phyloP scores from a whole-genome alignment of 192 early-diverging fungal species.

The Backusella luteola region DNA sequence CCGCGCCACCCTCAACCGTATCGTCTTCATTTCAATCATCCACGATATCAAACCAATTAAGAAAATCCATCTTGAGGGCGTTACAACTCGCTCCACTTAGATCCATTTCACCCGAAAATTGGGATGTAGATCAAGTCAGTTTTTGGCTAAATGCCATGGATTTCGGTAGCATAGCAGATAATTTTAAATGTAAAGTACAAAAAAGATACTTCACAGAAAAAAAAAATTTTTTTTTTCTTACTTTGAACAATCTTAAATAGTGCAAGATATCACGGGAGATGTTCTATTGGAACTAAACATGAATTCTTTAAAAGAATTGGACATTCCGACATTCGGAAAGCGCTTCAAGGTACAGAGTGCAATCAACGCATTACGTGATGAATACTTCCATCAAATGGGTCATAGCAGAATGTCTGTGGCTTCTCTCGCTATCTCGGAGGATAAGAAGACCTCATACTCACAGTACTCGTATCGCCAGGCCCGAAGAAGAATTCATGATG shows the following conservation, averaged over 20 bases:
- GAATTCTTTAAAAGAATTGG: constrained; percentile 62
- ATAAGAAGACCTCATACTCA: neutral
- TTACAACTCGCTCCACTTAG: neutral
- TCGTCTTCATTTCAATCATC: neutral
- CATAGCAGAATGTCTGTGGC: neutral
- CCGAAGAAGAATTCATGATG: neutral
- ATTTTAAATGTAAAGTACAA: constrained; percentile 27
- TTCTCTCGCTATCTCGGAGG: neutral
- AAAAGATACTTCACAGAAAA: neutral
- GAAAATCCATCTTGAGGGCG: neutral
- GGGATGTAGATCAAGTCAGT: constrained; percentile 29
- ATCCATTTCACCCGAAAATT: constrained; percentile 12
- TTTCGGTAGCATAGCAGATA: constrained; percentile 18
- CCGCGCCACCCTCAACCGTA: neutral
- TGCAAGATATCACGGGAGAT: constrained; percentile 66
- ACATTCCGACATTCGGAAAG: constrained; percentile 62
- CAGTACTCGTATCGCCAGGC: neutral
- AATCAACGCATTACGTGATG: constrained; percentile 48
- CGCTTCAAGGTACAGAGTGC: constrained; percentile 66
- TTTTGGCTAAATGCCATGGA: constrained; percentile 30
- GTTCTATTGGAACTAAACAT: constrained; percentile 61
- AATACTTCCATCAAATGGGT: constrained; percentile 20
- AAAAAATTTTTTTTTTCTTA: constrained; percentile 7
- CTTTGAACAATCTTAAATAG: constrained; percentile 31
- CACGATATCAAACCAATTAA: neutral